Base-by-base conservation (phyloP, 805 yeast genomes). In the Saturnispora quitensis region DNA sequence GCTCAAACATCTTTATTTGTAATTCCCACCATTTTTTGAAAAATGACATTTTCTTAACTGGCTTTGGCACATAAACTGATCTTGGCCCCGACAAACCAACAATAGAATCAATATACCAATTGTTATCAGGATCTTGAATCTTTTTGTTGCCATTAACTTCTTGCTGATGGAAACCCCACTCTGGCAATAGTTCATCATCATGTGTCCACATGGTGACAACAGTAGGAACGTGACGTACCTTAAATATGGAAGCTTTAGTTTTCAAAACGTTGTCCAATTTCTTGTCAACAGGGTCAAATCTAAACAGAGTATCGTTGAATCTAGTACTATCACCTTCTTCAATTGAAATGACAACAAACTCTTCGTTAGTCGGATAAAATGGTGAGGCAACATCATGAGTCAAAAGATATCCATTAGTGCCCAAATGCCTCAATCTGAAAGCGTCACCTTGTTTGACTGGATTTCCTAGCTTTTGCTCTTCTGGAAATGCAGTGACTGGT, bases 301-400 rank as follows among this genome's bases (percentile, higher is more conserved):
- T 82, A 71, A 90, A 90, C 60, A 89, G 67, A 1, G 97, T 89
- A 61, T 85, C 87, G 59, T 86, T 79, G 67, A 70, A 83, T 58
- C 80, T 73, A 22, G 45, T 36, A 1, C 68, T 67, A 34, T 69
- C 68, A 6, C 86, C 86, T 12, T 68, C 73, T 49, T 86, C 95
- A 31, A 71, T 73, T 45, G 74, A 65, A 15, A 82, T 82, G 43
- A 95, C 81, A 2, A 93, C 85, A 60, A 93, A 86, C 71, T 93
- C 99, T 70, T 89, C 96, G 62, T 90, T 86, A n/a, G 96, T 86
- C 52, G 97, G 85, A 62, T 70, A 84, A 56, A 84, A 73, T 28
- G 99, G 98, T 3, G 98, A 93, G 2, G 97, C 97, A 51, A 93
- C 97, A 66, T 91, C 97, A 64, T 93, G 99, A 20, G 98, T 80